phyloP scores from a whole-genome alignment of 352 stramenopile genomes.

The Phytophthora pinifolia region DNA sequence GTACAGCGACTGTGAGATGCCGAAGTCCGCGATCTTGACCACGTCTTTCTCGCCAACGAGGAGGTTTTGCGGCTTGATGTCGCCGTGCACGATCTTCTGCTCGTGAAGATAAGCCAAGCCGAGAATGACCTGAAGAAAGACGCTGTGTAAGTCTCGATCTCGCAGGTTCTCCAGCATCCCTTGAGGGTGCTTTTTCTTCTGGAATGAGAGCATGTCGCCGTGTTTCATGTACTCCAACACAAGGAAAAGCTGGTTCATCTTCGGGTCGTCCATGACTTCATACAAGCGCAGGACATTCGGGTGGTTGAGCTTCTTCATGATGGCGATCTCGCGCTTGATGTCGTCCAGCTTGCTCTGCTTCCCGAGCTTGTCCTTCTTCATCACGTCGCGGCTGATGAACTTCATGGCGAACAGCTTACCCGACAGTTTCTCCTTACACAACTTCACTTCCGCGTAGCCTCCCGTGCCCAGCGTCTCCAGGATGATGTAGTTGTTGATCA shows the following conservation, averaged over 20 bases:
- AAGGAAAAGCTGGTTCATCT: constrained; percentile 94
- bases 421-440: constrained; percentile 83
- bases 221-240: constrained; percentile 97
- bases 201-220: constrained; percentile 68
- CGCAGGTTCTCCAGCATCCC: constrained; percentile 43
- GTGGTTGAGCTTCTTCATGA: constrained; percentile 98
- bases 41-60: constrained; percentile 86
- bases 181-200: constrained; percentile 67
- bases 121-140: constrained; percentile 73
- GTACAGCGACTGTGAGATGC: constrained; percentile 87
- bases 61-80: constrained; percentile 90
- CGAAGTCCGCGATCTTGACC: constrained; percentile 93
- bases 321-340: constrained; percentile 94
- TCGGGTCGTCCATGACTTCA: constrained; percentile 96
- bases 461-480: constrained; percentile 83
- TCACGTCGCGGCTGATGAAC: constrained; percentile 86
- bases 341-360: constrained; percentile 82
- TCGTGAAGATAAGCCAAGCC: constrained; percentile 91
- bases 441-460: constrained; percentile 90
- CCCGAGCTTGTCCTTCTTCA: constrained; percentile 83
- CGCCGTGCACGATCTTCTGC: constrained; percentile 83
- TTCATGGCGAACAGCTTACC: constrained; percentile 85
- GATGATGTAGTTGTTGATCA: constrained; percentile 95
- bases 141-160: constrained; percentile 72
- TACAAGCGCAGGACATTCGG: constrained; percentile 93